Base-by-base conservation (phyloP, 2,329 filamentous ascomycete species). In the Penicillium sp. region DNA sequence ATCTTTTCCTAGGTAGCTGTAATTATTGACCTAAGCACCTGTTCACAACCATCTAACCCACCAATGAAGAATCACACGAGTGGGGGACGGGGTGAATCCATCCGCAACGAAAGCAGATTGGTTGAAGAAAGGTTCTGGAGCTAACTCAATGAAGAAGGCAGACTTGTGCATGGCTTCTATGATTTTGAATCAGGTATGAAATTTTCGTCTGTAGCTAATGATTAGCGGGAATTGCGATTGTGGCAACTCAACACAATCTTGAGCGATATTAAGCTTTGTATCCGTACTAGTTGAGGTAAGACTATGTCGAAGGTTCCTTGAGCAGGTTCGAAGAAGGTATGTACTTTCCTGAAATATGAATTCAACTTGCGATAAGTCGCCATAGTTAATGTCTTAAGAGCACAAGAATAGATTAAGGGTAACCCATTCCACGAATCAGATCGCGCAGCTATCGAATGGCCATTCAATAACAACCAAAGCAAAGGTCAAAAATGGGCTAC, bases 361-460 rank as follows among this genome's bases (percentile, higher is more conserved):
- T 26, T 17, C n/a, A 28, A 49, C 17, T 9, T 30, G 24, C 9
- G n/a, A 49, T 30, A 15, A 30, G 45, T 7, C 15, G 26, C 15
- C 9, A 49, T 9, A 37, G 26, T 40, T 26, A 38, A 28, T 54
- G 6, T 33, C 30, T 42, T 15, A 19, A 28, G 35, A n/a, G 33
- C 10, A n/a, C 7, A 24, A 28, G 30, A 28, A 28, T 28, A 54
- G n/a, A 54, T 54, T 28, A 40, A 40, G 17, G 24, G 35, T 8
- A 9, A n/a, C 8, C 37, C 8, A 15, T 38, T 22, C 51, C 51
- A 15, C 51, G 51, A 40, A 54, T 54, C 51, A 40, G 35, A 54
- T 26, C 4, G 35, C 19, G 10, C 4, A 54, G 22, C 13, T 13
- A 30, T 12, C 4, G 10, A 40, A 28, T 38, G 51, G 5, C n/a